Base-by-base conservation (phyloP, 495 filamentous ascomycete genomes). In the Sabuloglossum arenarium region DNA sequence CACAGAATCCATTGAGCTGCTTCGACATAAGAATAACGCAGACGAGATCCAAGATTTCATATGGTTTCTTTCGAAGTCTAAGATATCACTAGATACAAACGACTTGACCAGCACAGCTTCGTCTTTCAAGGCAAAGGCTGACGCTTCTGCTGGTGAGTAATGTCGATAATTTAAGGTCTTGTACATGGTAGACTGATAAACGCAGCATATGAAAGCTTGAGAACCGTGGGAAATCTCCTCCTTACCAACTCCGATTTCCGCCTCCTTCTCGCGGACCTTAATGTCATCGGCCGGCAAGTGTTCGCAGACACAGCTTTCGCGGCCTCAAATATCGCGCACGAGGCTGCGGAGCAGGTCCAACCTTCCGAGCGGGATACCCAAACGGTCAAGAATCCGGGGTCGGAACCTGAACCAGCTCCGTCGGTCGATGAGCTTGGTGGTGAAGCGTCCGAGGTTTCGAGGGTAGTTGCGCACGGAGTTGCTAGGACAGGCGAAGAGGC, bases 11-110 rank as follows among this genome's bases (percentile, higher is more conserved):
- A 88, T 93, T 60, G 79, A 85, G 31, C 68, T 93, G 14, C 63
- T 95, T 25, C 72, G 75, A 56, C 72, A 86, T 58, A 97, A 95
- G 74, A 95, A 95, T 65, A 67, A 71, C 57, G 61, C 77, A n/a
- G 88, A 95, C 68, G 79, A 91, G 62, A 74, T 95, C 42, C 90
- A 97, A 67, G 85, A 95, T 58, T 85, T 95, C 58, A 71, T 94
- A 49, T 97, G 89, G 88, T 88, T 78, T 61, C 67, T 93, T 54
- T 68, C 81, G 54, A 84, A 82, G 62, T 80, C 85, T 19, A 75
- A 75, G 28, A 70, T 88, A 28, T 75, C 76, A 10, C 62, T 95
- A 1, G 84, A 95, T 64, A 70, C 77, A 1, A 74, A 75, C 19
- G 75, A 86, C 55, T 64, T 93, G 54, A 75, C 76, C 1, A 69